Evolutionary conservation across 2,329 filamentous ascomycete genomes (phyloP).

Genomic region (Aspergillus carbonarius): DNA sequence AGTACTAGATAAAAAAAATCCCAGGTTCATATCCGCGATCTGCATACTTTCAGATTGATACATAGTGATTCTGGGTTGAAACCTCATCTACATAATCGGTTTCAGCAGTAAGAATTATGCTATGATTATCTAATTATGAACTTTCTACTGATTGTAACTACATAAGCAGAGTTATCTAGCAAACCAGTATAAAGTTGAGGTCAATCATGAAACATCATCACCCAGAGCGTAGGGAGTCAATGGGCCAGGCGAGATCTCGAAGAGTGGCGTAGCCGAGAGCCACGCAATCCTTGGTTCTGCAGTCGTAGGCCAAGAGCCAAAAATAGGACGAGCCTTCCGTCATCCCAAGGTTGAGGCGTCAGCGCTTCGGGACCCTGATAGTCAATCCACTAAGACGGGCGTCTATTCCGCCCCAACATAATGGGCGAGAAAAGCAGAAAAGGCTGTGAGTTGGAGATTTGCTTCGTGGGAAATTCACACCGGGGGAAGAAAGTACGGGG

Average conservation of each 20-base stretch:
- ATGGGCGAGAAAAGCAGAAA: not conserved
- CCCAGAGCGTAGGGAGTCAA: not conserved
- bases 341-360: conserved; percentile 2
- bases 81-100: too few species aligned
- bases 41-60: too few species aligned
- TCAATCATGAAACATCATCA: not conserved
- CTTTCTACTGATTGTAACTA: too few species aligned
- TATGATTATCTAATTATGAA: too few species aligned
- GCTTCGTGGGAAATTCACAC: not conserved
- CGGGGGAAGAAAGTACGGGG: not conserved
- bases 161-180: too few species aligned
- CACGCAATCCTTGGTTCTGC: conserved; percentile 8
- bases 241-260: not conserved
- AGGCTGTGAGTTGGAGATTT: not conserved
- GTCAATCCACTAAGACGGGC: not conserved
- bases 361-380: not conserved
- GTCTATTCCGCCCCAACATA: not conserved
- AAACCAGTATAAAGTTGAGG: too few species aligned
- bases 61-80: too few species aligned
- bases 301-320: conserved; percentile 6
- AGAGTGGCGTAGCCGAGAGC: not conserved
- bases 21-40: too few species aligned
- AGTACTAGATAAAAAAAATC: too few species aligned
- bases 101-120: too few species aligned
- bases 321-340: conserved; percentile 13